Evolutionary conservation across 2,329 filamentous ascomycete genomes (phyloP).

Genomic region (Aspergillus sp.): DNA sequence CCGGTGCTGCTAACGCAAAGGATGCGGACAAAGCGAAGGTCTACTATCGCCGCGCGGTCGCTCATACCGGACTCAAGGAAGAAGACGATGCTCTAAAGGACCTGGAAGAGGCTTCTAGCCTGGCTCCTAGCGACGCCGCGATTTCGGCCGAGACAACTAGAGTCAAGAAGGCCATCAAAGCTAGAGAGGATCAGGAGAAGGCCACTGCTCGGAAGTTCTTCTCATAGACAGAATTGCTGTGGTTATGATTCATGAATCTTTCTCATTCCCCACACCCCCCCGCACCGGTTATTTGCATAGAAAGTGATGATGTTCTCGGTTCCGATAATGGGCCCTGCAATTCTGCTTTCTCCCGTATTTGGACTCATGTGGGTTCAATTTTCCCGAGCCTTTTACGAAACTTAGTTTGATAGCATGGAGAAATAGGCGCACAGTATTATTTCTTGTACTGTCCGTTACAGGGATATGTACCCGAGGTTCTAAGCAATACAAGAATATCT

Average conservation of each 20-base stretch:
- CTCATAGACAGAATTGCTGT: slow-evolving; percentile 39
- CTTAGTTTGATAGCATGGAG: slow-evolving; percentile 12
- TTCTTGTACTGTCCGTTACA: not conserved
- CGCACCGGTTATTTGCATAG: slow-evolving; percentile 12
- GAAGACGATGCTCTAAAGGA: slow-evolving; percentile 77
- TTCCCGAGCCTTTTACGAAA: slow-evolving; percentile 5
- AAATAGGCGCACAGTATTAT: slow-evolving; percentile 9
- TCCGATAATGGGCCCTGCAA: not conserved
- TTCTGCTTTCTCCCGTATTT: not conserved
- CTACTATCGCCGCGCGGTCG: slow-evolving; percentile 76
- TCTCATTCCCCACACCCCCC: slow-evolving; percentile 15
- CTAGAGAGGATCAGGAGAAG: slow-evolving; percentile 82
- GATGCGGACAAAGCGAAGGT: slow-evolving; percentile 82
- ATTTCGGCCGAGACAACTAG: slow-evolving; percentile 71
- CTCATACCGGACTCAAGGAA: slow-evolving; percentile 74
- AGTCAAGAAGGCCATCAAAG: slow-evolving; percentile 75
- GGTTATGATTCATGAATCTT: slow-evolving; percentile 32
- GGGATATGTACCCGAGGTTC: not conserved
- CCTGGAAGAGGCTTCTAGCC: slow-evolving; percentile 70
- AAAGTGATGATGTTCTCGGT: slow-evolving; percentile 9
- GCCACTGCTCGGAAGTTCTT: slow-evolving; percentile 93
- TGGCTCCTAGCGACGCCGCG: slow-evolving; percentile 73
- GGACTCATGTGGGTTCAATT: not conserved
- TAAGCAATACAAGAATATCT: not conserved
- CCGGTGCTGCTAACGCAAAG: slow-evolving; percentile 62